phyloP scores from a whole-genome alignment of 2,329 filamentous ascomycete genomes.

The Zymoseptoria brevis region DNA sequence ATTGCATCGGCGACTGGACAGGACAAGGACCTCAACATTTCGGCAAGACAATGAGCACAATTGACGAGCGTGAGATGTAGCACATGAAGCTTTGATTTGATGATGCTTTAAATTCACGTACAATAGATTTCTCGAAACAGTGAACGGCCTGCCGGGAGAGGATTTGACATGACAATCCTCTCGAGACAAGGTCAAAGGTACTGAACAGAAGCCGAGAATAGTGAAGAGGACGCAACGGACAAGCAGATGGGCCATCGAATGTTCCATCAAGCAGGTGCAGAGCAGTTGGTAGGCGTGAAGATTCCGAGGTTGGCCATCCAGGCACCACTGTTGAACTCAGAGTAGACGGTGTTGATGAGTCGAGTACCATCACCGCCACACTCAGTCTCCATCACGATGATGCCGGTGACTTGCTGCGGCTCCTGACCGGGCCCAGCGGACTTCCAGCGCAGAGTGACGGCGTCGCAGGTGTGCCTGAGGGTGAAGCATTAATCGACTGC shows the following conservation, averaged over 20 bases:
- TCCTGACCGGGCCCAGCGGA: conserved; percentile 16
- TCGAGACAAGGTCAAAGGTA: neutral
- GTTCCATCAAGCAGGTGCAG: conserved; percentile 1
- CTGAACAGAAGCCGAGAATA: neutral
- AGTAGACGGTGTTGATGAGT: conserved; percentile 29
- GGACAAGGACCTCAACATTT: no score
- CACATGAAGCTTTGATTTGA: neutral
- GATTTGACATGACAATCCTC: neutral
- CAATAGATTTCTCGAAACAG: neutral
- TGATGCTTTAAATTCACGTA: neutral
- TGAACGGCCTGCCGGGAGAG: neutral
- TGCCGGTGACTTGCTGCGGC: conserved; percentile 22
- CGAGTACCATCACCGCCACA: conserved; percentile 12
- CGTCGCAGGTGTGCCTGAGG: conserved; percentile 24
- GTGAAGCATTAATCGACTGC: neutral
- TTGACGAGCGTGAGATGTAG: neutral
- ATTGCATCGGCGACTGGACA: no score
- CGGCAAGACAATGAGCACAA: neutral
- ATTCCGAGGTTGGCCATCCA: conserved; percentile 28
- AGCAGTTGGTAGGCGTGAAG: conserved; percentile 23
- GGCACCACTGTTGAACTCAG: conserved; percentile 30
- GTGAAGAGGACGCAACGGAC: neutral
- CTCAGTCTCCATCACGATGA: conserved; percentile 26
- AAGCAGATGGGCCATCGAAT: neutral
- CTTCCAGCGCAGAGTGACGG: conserved; percentile 25